Evolutionary conservation across 176 grass and related monocot genomes (phyloP), one percentile per base, ranked within the genome.

Genomic region (Musa acuminata): DNA sequence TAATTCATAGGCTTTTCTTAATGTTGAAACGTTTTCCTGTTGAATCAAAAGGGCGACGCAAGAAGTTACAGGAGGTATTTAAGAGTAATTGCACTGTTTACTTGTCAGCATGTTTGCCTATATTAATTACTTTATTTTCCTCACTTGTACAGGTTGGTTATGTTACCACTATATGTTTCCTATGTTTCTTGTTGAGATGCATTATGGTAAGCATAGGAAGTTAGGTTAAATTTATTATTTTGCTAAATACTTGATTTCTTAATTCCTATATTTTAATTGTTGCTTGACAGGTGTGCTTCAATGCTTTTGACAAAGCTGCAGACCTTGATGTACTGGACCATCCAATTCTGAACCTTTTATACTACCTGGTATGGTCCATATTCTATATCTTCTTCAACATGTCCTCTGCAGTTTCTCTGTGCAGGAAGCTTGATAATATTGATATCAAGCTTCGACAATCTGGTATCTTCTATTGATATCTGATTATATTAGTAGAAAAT

Each of bases 281-380:
- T 62, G 51, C 79, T 43, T 79, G 82, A 77, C 84, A 98, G 94
- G 91, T 98, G 90, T 91, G 85, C 78, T 65, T 98, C 16, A 93
- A 89, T 20, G 82, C 90, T 83, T 98, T 98, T 80, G 94, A 98
- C 82, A 91, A 98, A 84, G 83, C 90, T n/a, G 84, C 90, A 43
- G 84, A 98, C 73, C 88, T 98, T 72, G 90, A 87, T 83, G 80
- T 98, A 73, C 94, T 98, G 80, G 82, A 84, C 72, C 94, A 98
- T 79, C 90, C 94, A 2, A 89, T 98, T 77, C 90, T 98, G 77
- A 98, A 89, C 77, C 91, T 98, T 88, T 85, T 93, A 59, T 98
- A 87, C 85, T 98, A 89, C 84, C 52, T 93, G 90, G 90, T 97
- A 97, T 22, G 86, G 23, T 76, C 67, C 24, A 51, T 64, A 64